These are phyloP conservation scores for Yamadazyma diospyri DNA, from an alignment of 1,139 yeast species.

Conservation along the genomic window DNA sequence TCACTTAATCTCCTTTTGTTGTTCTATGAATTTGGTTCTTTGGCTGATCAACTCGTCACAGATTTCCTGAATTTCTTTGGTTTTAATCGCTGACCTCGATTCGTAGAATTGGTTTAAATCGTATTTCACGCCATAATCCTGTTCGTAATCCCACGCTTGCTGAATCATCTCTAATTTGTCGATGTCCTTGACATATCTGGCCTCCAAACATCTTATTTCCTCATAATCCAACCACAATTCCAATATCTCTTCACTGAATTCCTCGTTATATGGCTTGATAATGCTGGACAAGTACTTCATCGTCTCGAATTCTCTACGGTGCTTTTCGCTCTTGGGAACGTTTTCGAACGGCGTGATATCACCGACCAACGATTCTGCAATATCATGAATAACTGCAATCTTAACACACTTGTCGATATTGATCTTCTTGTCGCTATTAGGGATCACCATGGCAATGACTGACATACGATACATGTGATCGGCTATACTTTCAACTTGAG, in stretches of 20 bases:
- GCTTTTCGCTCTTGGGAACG: slow-evolving; percentile 67
- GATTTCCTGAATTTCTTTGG: slow-evolving; percentile 68
- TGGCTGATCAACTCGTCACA: slow-evolving; percentile 62
- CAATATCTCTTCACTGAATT: slow-evolving; percentile 62
- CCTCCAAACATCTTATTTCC: slow-evolving; percentile 75
- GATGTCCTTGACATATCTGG: slow-evolving; percentile 86
- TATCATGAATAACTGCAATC: slow-evolving; percentile 88
- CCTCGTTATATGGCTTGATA: slow-evolving; percentile 59
- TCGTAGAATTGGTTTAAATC: slow-evolving; percentile 67
- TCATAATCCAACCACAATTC: slow-evolving; percentile 91
- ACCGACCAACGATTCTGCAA: slow-evolving; percentile 92
- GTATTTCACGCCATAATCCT: slow-evolving; percentile 51
- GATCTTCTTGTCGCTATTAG: slow-evolving; percentile 26
- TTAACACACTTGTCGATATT: slow-evolving; percentile 63
- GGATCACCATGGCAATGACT: slow-evolving; percentile 71
- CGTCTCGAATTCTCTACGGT: slow-evolving; percentile 73
- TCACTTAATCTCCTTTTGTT: background rate
- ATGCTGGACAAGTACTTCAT: slow-evolving; percentile 63
- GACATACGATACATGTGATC: slow-evolving; percentile 99
- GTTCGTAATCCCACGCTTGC: slow-evolving; percentile 90
- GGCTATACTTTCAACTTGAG: slow-evolving; percentile 66
- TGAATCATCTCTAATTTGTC: slow-evolving; percentile 91
- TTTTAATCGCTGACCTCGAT: slow-evolving; percentile 62
- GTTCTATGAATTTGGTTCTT: slow-evolving; percentile 35
- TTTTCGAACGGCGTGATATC: slow-evolving; percentile 88